Percentiles rank a stretch among this genome's conserved stretches.
These are phyloP conservation scores for Diutina sp. DNA, from an alignment of 1,139 yeast species.

Conservation along the genomic window DNA sequence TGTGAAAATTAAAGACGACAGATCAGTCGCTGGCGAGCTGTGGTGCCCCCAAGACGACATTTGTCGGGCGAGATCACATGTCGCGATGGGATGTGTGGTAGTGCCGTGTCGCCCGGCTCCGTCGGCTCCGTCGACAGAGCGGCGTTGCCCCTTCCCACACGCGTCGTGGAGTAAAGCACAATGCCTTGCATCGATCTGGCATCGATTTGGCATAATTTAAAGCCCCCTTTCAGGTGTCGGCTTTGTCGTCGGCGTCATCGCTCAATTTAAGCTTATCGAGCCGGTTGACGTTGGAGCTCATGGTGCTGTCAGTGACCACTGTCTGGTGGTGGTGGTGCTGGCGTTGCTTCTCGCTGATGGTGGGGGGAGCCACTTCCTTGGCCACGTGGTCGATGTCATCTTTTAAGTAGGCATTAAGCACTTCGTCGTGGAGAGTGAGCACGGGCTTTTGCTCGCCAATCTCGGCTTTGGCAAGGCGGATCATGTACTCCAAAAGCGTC, in stretches of 20 bases:
- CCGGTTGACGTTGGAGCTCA: neutral
- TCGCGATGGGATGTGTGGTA: too few species aligned
- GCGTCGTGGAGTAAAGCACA: neutral
- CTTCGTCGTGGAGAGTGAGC: slow-evolving; percentile 51
- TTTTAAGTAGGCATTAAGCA: slow-evolving; percentile 46
- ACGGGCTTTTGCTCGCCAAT: slow-evolving; percentile 45
- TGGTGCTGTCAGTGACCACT: neutral
- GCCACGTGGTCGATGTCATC: slow-evolving; percentile 27
- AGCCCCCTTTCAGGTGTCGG: too few species aligned
- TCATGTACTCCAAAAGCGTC: slow-evolving; percentile 45
- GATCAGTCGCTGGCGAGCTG: too few species aligned
- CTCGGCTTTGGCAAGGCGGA: slow-evolving; percentile 53
- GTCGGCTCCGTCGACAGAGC: too few species aligned
- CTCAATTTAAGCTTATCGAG: neutral
- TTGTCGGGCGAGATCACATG: too few species aligned
- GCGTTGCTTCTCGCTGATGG: neutral
- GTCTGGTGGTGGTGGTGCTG: neutral
- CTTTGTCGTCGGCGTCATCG: neutral
- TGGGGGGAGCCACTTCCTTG: neutral
- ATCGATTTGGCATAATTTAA: neutral
- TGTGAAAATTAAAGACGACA: too few species aligned
- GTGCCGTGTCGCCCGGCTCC: too few species aligned
- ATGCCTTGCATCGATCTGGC: neutral
- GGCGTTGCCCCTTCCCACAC: too few species aligned
- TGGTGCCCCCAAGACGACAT: too few species aligned